Base-by-base conservation (phyloP, 2,329 filamentous ascomycete genomes). In the Bisporella sp. region DNA sequence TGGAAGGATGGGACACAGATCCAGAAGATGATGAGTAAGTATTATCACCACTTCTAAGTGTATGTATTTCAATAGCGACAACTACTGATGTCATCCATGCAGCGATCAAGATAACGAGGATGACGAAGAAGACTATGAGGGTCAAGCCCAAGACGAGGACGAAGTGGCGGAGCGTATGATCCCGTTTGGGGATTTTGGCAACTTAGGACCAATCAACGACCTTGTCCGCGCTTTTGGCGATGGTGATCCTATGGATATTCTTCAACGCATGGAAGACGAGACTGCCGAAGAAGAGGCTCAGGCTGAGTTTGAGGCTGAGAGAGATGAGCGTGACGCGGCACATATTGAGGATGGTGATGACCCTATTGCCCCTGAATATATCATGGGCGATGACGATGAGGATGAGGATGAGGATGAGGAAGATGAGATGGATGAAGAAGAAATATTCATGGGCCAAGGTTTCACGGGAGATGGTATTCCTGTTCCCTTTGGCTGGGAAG, bases 321-420 rank as follows among this genome's bases (percentile, higher is more conserved):
- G n/a, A 28, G 41, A 28, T 43, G 41, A 43, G n/a, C 35, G 8
- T 37, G 35, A 37, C 8, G 2, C n/a, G n/a, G 35, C 35, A 37
- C 35, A n/a, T n/a, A 37, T 8, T 37, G 35, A 37, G n/a, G 45
- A 47, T 21, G 71, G 71, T 31, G 74, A 77, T 44, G 74, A 74
- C 31, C 70, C 69, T 46, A 79, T 78, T 50, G 74, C 74, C 21
- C 69, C 73, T 29, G 71, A 69, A 55, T 71, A 68, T 41, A 69
- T 67, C 41, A 63, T 69, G 9, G 65, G 64, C 37, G 66, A 64
- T 42, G 78, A 79, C 43, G 76, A 75, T 45, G 73, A 73, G 21
- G 76, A 79, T 47, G 74, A 81, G n/a, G 87, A 89, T 44, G 84
- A 87, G 13, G 85, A 87, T 40, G 83, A 84, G 41, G 81, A 84